Percentiles rank a stretch among this genome's conserved stretches.
These are phyloP conservation scores for Calcarisporium arbuscula DNA, from an alignment of 2,329 filamentous ascomycete species.

Conservation along the genomic window DNA sequence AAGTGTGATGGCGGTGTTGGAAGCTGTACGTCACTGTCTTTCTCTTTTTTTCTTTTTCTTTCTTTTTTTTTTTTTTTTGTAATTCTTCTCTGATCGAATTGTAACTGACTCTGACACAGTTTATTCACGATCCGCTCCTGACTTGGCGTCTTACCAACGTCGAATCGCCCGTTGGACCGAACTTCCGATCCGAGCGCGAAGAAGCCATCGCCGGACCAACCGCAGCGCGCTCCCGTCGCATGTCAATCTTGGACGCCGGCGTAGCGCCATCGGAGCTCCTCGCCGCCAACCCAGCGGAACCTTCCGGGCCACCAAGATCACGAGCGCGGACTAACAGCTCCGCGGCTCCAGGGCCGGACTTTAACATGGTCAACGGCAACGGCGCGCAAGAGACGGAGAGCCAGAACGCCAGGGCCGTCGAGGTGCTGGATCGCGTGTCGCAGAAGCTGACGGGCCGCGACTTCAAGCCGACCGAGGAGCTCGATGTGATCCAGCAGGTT, in stretches of 20 bases:
- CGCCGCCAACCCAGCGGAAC: conserved; percentile 34
- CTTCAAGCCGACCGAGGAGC: conserved; percentile 79
- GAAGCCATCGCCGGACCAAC: conserved; percentile 41
- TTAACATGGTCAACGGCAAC: conserved; percentile 30
- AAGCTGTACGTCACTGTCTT: conserved; percentile 65
- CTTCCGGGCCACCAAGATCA: conserved; percentile 43
- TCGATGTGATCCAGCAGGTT: conserved; percentile 81
- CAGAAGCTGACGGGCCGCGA: conserved; percentile 94
- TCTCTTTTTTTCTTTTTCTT: too few relatives aligned
- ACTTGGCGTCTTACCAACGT: conserved; percentile 82
- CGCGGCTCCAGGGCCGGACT: conserved; percentile 28
- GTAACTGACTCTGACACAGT: conserved; percentile 44
- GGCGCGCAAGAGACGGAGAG: conserved; percentile 57
- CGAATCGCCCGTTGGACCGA: conserved; percentile 57
- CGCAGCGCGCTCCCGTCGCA: conserved; percentile 51
- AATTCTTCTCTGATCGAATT: background rate
- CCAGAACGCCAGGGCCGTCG: conserved; percentile 87
- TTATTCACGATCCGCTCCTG: conserved; percentile 98
- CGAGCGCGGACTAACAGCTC: conserved; percentile 57
- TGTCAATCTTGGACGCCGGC: conserved; percentile 63
- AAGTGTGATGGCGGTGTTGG: conserved; percentile 94
- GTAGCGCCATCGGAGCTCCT: conserved; percentile 54
- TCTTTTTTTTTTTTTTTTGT: too few relatives aligned
- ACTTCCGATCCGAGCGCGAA: conserved; percentile 58
- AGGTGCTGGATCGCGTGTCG: conserved; percentile 85